Conservation (phyloP, 2,329 filamentous ascomycete genomes). For the Colletotrichum sansevieriae region DNA sequence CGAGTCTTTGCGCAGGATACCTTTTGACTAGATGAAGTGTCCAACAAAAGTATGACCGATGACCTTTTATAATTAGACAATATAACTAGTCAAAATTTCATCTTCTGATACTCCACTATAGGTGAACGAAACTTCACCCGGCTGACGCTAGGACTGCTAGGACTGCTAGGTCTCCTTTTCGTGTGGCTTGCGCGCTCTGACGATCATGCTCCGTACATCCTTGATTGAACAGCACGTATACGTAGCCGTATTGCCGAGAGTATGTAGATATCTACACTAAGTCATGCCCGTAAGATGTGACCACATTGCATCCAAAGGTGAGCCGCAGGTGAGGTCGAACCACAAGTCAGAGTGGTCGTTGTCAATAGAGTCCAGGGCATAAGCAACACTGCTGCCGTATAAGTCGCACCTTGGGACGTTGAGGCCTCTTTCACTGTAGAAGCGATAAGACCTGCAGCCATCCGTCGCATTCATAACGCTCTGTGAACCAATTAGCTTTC, state of each 20-base stretch:
- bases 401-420: constrained; percentile 52
- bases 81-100: background rate
- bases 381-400: constrained; percentile 51
- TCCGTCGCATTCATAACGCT: constrained; percentile 48
- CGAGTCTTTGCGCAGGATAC: constrained; percentile 77
- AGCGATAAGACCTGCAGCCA: constrained; percentile 54
- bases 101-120: background rate
- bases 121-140: background rate
- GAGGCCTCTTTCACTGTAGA: constrained; percentile 49
- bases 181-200: background rate
- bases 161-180: background rate
- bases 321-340: constrained; percentile 54
- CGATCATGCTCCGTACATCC: background rate
- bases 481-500: constrained; percentile 40
- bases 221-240: background rate
- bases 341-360: constrained; percentile 48
- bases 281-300: constrained; percentile 33
- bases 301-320: constrained; percentile 48
- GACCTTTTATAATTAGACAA: constrained; percentile 4
- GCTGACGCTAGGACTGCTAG: background rate
- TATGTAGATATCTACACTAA: background rate
- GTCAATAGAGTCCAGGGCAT: constrained; percentile 48
- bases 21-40: constrained; percentile 74
- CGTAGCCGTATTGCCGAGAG: background rate
- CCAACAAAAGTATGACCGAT: background rate